Evolutionary conservation across 2,329 filamentous ascomycete genomes (phyloP).

Genomic region (Aspergillus ibericus): DNA sequence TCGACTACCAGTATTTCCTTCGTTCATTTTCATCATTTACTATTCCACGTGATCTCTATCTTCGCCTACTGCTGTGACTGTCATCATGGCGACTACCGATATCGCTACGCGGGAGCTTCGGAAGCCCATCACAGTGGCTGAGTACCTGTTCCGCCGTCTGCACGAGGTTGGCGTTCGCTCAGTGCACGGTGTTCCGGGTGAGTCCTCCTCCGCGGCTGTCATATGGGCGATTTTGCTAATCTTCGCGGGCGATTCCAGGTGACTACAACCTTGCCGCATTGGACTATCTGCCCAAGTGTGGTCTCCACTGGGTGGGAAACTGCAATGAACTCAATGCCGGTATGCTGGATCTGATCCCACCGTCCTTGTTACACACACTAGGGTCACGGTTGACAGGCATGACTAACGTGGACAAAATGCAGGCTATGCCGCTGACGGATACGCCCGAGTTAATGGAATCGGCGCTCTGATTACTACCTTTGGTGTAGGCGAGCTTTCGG

Average conservation of each 20-base stretch:
- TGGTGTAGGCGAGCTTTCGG: constrained; percentile 67
- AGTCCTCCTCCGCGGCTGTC: constrained; percentile 33
- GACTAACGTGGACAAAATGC: not conserved
- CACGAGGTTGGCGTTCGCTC: constrained; percentile 51
- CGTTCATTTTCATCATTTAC: not conserved
- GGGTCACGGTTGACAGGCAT: not conserved
- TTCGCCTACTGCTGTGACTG: not conserved
- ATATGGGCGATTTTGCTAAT: not conserved
- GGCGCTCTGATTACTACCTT: constrained; percentile 72
- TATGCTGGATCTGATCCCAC: constrained; percentile 24
- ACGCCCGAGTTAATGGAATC: constrained; percentile 71
- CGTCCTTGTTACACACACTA: not conserved
- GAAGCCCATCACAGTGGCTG: constrained; percentile 46
- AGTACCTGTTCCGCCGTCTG: constrained; percentile 53
- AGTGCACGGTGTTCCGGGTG: constrained; percentile 55
- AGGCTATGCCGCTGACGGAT: constrained; percentile 78
- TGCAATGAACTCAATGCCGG: constrained; percentile 62
- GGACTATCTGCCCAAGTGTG: constrained; percentile 57
- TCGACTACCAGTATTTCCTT: not conserved
- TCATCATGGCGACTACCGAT: constrained; percentile 37
- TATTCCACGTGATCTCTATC: not conserved
- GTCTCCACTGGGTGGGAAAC: constrained; percentile 61
- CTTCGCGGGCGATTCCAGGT: constrained; percentile 21
- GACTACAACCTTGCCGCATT: constrained; percentile 69
- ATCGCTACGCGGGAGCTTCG: constrained; percentile 47